Evolutionary conservation across 805 yeast genomes (phyloP).

Genomic region (Sugiyamaella lignohabitans): DNA sequence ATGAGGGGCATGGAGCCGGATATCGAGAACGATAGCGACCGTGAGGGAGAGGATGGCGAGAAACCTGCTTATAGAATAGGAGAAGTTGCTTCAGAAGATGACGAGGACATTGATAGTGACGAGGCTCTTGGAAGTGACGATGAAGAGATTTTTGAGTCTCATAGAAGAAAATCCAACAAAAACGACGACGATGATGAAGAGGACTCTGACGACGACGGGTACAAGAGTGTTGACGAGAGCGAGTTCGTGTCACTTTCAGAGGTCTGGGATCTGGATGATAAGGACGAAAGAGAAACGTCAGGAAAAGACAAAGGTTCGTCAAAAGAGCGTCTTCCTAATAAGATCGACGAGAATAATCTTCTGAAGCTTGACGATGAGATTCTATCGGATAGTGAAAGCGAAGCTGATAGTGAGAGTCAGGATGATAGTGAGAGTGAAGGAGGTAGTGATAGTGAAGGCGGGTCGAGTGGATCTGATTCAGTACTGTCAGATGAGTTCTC

Average conservation of each 20-base stretch:
- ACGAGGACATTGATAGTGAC: conserved; percentile 64
- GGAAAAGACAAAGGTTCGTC: background rate
- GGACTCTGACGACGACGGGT: conserved; percentile 61
- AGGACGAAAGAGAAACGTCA: conserved; percentile 17
- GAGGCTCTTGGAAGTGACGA: conserved; percentile 80
- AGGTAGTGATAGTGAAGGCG: conserved; percentile 18
- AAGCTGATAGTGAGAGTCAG: conserved; percentile 19
- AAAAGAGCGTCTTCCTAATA: background rate
- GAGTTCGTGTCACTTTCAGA: conserved; percentile 75
- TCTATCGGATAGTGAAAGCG: conserved; percentile 2
- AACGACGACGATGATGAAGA: conserved; percentile 41
- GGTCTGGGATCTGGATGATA: conserved; percentile 79
- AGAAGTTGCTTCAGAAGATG: conserved; percentile 31
- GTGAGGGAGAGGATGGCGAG: conserved; percentile 24
- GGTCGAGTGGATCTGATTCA: conserved; percentile 6
- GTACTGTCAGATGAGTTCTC: conserved; percentile 18
- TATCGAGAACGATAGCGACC: conserved; percentile 31
- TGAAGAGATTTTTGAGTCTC: conserved; percentile 37
- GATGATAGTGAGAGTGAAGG: conserved; percentile 18
- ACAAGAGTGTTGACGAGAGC: conserved; percentile 67
- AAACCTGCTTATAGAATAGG: conserved; percentile 24
- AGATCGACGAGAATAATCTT: background rate
- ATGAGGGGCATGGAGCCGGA: conserved; percentile 29
- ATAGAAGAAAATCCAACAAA: conserved; percentile 13
- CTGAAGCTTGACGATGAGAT: background rate